These are phyloP conservation scores for Apiospora hydei DNA, from an alignment of 2,329 filamentous ascomycete genomes.

Conservation along the genomic window DNA sequence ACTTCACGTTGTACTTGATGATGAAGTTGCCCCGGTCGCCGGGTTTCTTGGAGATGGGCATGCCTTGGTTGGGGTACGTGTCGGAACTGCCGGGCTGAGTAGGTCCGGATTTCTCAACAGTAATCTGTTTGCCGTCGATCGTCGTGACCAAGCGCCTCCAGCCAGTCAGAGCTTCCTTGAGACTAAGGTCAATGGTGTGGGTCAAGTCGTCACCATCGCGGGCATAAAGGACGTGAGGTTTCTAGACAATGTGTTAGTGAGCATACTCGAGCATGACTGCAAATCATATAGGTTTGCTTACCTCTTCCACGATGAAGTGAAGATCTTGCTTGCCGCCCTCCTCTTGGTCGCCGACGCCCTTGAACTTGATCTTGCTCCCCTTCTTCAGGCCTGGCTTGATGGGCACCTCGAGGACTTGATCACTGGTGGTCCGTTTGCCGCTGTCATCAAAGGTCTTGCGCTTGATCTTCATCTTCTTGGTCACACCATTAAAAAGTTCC, in stretches of 20 bases:
- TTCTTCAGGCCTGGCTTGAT: conserved; percentile 97
- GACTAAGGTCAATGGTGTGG: conserved; percentile 78
- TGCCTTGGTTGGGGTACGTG: conserved; percentile 83
- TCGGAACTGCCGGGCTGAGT: conserved; percentile 86
- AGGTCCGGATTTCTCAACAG: conserved; percentile 80
- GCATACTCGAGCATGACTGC: background rate
- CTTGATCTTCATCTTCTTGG: conserved; percentile 99
- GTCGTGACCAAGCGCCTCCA: conserved; percentile 93
- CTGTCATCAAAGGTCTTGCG: conserved; percentile 90
- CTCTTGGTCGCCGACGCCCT: conserved; percentile 96
- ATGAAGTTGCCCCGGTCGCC: conserved; percentile 85
- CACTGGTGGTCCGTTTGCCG: conserved; percentile 84
- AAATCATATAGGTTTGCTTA: conserved; percentile 53
- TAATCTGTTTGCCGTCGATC: conserved; percentile 89
- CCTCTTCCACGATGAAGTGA: conserved; percentile 94
- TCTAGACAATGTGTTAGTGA: conserved; percentile 57
- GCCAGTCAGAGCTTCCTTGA: conserved; percentile 94
- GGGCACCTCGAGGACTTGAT: conserved; percentile 90
- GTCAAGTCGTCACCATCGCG: conserved; percentile 90
- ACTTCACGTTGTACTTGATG: conserved; percentile 90
- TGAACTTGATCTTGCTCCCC: conserved; percentile 98
- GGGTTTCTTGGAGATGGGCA: conserved; percentile 93
- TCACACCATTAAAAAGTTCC: conserved; percentile 84
- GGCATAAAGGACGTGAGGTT: conserved; percentile 83
- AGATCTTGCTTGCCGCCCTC: conserved; percentile 95